Base-by-base conservation (phyloP, 2,329 filamentous ascomycete genomes). In the Cucurbitaria berberidis region DNA sequence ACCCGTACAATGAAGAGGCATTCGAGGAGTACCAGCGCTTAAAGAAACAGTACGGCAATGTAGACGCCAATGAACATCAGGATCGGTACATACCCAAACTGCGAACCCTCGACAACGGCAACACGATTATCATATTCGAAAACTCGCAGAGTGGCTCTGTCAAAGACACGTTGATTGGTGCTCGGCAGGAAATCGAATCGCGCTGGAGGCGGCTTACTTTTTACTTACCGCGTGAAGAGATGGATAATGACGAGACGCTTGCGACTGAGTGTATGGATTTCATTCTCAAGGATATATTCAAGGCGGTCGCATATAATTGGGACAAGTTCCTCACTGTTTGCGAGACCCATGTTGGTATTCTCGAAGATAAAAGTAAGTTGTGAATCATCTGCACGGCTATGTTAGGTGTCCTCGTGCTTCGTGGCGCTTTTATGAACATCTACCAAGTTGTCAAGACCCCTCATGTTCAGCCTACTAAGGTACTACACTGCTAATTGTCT, bases 161-260 rank as follows among this genome's bases (percentile, higher is more conserved):
- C 22, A 74, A 79, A 32, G 79, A 84, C 57, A 83, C 81, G 1
- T 57, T 84, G 9, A 77, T 83, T 18, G 72, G 78, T 2, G 80
- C 81, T 3, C 74, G 81, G 13, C 75, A 80, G 39, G 77, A 82
- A 51, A 76, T 80, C 42, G 82, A 84, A 63, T 74, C 74, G n/a
- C 74, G 78, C n/a, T 84, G 82, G 81, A 75, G 81, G 8, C 72
- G 81, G 5, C 65, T 84, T 5, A 79, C 80, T 0, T 82, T 82
- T 56, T 81, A 81, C 51, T 70, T 82, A 0, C 75, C 75, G 2
- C 74, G 75, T 27, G 76, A 79, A 43, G 76, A 80, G 10, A 71
- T 72, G 13, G 71, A 73, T 1, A 74, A 74, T 39, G 77, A 81
- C 40, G 75, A 79, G 3, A 64, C 68, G 9, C 66, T 82, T 13